Evolutionary conservation across 768 basidiomycete genomes (phyloP), one percentile per base, ranked within the genome.

Genomic region (Candolleomyces eurysporus): DNA sequence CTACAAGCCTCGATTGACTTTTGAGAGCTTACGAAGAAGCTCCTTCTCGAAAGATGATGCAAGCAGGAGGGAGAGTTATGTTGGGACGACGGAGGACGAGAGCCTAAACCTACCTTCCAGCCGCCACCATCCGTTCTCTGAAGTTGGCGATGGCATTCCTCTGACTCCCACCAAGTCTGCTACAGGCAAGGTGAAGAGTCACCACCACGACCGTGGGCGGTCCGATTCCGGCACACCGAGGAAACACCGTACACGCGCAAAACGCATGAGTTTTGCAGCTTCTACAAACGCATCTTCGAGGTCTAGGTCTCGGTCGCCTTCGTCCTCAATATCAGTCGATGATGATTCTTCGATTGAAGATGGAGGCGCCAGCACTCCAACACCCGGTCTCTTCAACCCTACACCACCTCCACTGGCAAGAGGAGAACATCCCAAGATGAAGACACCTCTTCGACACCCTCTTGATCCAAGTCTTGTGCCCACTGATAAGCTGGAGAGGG

Each of bases 391-490:
- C 8, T 61, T 61, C 45, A 49, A 55, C 39, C 60, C 60, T 21
- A 51, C 26, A 16, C 52, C 60, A 14, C 60, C 60, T 6, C 52
- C 32, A 9, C 31, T 61, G 16, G 30, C 22, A 17, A 6, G 5
- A 8, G 52, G 60, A 4, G 60, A 61, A 40, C 19, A 19, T 8
- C 52, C 52, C 11, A 31, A 45, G 36, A 56, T 54, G 40, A 54
- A 61, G 21, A 61, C 53, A 1, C 60, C 60, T 4, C 53, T 61
- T 17, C 26, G 19, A 8, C 39, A 55, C 53, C 60, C 60, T 46
- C 52, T 61, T 16, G 60, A 54, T 56, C 60, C 60, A 4, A 61
- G 60, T 30, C 40, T 61, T 5, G 10, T 61, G 7, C 60, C 60
- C 10, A 53, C 36, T 19, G 43, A 42, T 4, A 45, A 45, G 53